Evolutionary conservation across 306 rosid species (phyloP), one percentile per base, ranked within the genome.

Genomic region (Crataegus laevigata): DNA sequence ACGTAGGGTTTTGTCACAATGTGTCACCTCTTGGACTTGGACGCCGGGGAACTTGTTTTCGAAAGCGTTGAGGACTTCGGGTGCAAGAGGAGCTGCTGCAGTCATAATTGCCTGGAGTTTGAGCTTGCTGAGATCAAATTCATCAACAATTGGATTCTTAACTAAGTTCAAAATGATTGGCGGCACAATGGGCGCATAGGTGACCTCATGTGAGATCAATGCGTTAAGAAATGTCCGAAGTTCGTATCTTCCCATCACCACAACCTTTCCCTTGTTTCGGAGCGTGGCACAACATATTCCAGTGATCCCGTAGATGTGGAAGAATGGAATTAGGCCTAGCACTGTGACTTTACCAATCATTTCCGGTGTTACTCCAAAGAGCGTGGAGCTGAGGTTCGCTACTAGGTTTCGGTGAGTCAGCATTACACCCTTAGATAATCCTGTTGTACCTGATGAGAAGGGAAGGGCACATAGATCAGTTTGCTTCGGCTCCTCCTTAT

Each of bases 381-480:
- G 96, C 18, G 96, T 85, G 22, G 96, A 92, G 75, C 96, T 89
- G 59, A 94, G 93, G 69, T 94, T 94, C 11, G 99, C 97, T 11
- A 92, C 86, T 2, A 94, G 81, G 57, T 90, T 94, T 30, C 83
- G 77, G 38, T 94, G 99, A 6, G 93, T 88, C 10, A 92, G 88
- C 99, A 94, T 92, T 24, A 94, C 99, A 50, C 99, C 99, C 81
- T 94, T 94, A 34, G 96, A 89, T 57, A 91, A 14, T 34, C 97
- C 97, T 40, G 99, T 94, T 67, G 99, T 92, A 68, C 99, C 97
- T 43, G 99, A 94, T 17, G 99, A 94, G 83, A 94, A 94, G 7
- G 99, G 97, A 82, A 94, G 88, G 8, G 96, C 99, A 77, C 99
- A 94, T 4, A 92, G 81, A 77, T 94, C 96, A 72, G 47, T 86